Percentiles rank a stretch among this genome's conserved stretches.
phyloP scores from a whole-genome alignment of 2,329 filamentous ascomycete species.

The Ophiostoma triangulosporum region DNA sequence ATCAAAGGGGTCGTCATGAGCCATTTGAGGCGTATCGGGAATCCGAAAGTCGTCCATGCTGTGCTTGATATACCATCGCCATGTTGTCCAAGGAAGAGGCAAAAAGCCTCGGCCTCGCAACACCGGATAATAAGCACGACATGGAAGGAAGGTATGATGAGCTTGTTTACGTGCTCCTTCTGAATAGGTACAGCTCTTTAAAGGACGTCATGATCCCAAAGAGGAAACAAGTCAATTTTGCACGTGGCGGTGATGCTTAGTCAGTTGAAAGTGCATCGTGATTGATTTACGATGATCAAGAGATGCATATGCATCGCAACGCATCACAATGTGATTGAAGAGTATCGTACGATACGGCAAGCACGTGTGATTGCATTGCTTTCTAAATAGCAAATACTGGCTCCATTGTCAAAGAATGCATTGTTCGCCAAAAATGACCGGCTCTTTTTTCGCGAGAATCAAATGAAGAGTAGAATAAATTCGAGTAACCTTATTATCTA shows the following conservation, averaged over 20 bases:
- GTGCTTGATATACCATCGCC: not conserved
- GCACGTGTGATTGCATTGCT: too few relatives aligned
- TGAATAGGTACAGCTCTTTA: not conserved
- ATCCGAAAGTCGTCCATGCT: conserved; percentile 2
- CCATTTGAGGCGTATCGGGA: conserved; percentile 6
- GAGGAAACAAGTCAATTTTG: not conserved
- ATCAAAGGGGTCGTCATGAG: not conserved
- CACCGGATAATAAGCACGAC: not conserved
- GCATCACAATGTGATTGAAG: too few relatives aligned
- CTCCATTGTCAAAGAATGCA: too few relatives aligned
- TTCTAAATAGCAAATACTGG: too few relatives aligned
- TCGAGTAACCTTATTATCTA: too few relatives aligned
- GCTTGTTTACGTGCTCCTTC: not conserved
- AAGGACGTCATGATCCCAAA: not conserved
- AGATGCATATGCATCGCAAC: too few relatives aligned
- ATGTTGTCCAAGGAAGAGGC: not conserved
- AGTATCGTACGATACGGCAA: too few relatives aligned
- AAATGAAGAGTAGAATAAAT: too few relatives aligned
- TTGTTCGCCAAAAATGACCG: too few relatives aligned
- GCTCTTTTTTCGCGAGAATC: too few relatives aligned
- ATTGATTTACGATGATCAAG: too few relatives aligned
- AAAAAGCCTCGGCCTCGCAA: not conserved
- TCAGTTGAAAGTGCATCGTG: not conserved
- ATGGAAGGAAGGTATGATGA: not conserved
- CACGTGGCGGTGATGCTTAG: not conserved